phyloP scores from a whole-genome alignment of 148 eudicot species.

The Chenopodium formosanum region DNA sequence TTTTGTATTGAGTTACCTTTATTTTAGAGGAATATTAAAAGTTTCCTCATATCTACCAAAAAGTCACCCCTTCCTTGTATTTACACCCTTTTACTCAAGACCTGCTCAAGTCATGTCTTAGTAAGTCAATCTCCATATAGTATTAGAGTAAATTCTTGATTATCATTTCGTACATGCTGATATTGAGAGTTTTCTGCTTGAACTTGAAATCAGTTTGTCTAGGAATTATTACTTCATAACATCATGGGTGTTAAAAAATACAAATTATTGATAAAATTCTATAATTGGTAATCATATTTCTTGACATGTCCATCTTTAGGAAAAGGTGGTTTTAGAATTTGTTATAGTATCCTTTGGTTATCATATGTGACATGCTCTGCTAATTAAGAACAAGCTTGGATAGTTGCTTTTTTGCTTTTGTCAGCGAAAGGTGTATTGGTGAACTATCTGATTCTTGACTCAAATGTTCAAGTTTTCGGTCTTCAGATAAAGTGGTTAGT shows the following conservation, averaged over 20 bases:
- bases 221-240: not conserved
- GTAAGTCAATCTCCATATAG: not conserved
- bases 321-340: too few species aligned
- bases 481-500: slow-evolving; percentile 75
- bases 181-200: not conserved
- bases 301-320: too few species aligned
- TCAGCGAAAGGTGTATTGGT: not conserved
- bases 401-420: not conserved
- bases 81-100: not conserved
- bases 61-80: not conserved
- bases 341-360: too few species aligned
- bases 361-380: not conserved
- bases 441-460: not conserved
- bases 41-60: too few species aligned
- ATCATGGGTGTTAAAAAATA: too few species aligned
- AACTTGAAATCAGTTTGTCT: not conserved
- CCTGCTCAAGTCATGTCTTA: not conserved
- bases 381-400: too few species aligned
- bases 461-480: slow-evolving; percentile 14
- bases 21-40: too few species aligned
- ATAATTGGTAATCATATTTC: too few species aligned
- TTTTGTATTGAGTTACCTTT: too few species aligned
- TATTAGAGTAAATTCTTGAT: not conserved
- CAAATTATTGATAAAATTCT: too few species aligned
- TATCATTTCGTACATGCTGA: not conserved